Percentiles rank a stretch among this genome's conserved stretches.
Evolutionary conservation across 164 flowering plant species (phyloP).

Genomic region (Nelumbo lutea): DNA sequence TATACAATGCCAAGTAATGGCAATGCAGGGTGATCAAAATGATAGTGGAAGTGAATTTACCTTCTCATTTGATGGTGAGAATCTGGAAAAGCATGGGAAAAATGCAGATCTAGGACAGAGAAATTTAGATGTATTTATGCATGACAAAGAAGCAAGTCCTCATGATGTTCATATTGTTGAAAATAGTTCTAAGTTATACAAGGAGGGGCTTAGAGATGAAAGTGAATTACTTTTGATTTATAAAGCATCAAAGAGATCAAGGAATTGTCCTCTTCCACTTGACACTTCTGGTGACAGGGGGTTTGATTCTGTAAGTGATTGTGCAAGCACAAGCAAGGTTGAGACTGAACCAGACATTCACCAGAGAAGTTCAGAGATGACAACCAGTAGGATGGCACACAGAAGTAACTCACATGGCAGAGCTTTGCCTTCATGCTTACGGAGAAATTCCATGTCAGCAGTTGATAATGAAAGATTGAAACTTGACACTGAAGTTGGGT

Average conservation of each 20-base stretch:
- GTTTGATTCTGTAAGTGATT: constrained; percentile 12
- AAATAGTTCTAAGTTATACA: constrained; percentile 20
- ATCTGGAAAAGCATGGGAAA: constrained; percentile 17
- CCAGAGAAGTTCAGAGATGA: constrained; percentile 37
- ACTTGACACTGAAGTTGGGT: constrained; percentile 67
- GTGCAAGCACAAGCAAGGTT: constrained; percentile 17
- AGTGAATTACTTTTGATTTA: too few relatives aligned
- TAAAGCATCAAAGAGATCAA: background rate
- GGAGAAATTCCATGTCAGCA: constrained; percentile 63
- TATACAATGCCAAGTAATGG: constrained; percentile 9
- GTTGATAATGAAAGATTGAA: constrained; percentile 67
- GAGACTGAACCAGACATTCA: constrained; percentile 20
- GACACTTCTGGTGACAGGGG: constrained; percentile 21
- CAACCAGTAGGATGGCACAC: constrained; percentile 25
- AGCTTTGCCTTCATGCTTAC: constrained; percentile 23
- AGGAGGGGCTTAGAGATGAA: background rate
- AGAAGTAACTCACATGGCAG: constrained; percentile 18
- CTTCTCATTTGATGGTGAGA: constrained; percentile 17
- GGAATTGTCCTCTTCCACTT: constrained; percentile 8
- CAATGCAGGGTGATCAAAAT: constrained; percentile 9
- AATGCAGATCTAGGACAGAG: constrained; percentile 11
- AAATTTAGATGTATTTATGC: constrained; percentile 6
- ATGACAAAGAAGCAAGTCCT: constrained; percentile 30
- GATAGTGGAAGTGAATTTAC: constrained; percentile 12
- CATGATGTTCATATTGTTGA: constrained; percentile 70